Evolutionary conservation across 306 rosid species (phyloP).

Genomic region (Lotus japonicus): DNA sequence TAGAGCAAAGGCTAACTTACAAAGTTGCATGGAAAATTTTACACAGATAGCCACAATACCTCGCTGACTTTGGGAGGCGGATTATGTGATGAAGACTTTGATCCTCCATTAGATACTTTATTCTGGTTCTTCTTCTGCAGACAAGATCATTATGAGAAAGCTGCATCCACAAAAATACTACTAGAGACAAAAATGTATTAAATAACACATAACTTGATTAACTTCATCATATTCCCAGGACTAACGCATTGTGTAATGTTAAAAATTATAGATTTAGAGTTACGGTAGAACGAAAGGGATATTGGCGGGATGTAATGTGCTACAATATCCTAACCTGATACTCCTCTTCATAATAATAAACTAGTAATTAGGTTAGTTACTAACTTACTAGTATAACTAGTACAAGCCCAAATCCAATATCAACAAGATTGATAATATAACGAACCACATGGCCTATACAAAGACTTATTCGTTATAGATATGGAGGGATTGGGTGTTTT

Average conservation of each 20-base stretch:
- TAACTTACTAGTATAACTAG: too few relatives aligned
- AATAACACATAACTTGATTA: not conserved
- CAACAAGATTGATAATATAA: too few relatives aligned
- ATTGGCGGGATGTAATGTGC: too few relatives aligned
- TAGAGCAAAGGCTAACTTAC: not conserved
- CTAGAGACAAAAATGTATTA: not conserved
- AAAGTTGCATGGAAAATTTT: not conserved
- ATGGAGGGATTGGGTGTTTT: too few relatives aligned
- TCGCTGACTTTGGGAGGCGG: slow-evolving; percentile 39
- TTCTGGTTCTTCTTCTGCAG: slow-evolving; percentile 47
- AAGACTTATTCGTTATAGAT: too few relatives aligned
- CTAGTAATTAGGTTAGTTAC: too few relatives aligned
- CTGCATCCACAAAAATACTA: not conserved
- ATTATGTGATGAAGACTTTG: slow-evolving; percentile 31
- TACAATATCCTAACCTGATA: too few relatives aligned
- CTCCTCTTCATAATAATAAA: too few relatives aligned
- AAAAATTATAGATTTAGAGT: not conserved
- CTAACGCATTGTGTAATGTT: not conserved
- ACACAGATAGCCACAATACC: slow-evolving; percentile 34
- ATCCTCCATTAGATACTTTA: slow-evolving; percentile 30
- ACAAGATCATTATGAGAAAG: slow-evolving; percentile 24
- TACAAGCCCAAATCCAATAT: too few relatives aligned
- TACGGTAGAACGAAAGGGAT: not conserved
- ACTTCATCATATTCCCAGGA: not conserved
- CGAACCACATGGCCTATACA: too few relatives aligned